Conservation (phyloP, 352 stramenopile genomes). For the Phytophthora citricola region DNA sequence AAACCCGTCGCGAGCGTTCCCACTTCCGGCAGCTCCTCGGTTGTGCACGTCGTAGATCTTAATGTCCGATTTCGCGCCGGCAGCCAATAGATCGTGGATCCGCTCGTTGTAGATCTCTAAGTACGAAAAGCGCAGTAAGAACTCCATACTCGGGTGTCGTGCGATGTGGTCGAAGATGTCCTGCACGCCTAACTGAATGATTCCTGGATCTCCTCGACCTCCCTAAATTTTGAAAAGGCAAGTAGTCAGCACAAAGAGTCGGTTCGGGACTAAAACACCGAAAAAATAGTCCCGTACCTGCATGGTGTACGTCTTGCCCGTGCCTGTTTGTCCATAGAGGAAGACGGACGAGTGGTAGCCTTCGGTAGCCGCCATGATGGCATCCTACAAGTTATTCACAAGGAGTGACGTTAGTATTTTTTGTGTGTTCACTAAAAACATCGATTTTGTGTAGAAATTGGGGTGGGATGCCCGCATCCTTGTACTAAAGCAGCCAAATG, state of each 20-base stretch:
- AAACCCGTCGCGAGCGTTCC: conserved; percentile 29
- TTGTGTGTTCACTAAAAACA: not conserved
- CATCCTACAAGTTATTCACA: conserved; percentile 42
- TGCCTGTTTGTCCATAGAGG: conserved; percentile 93
- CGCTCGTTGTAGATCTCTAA: conserved; percentile 99
- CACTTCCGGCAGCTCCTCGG: conserved; percentile 34
- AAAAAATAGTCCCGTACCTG: conserved; percentile 41
- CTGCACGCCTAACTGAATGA: conserved; percentile 88
- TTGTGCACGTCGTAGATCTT: conserved; percentile 80
- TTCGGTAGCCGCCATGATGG: conserved; percentile 71
- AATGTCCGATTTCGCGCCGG: conserved; percentile 65
- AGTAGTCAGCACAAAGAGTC: conserved; percentile 34
- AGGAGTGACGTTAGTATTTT: conserved; percentile 9
- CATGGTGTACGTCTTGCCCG: conserved; percentile 88
- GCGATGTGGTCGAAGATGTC: conserved; percentile 90
- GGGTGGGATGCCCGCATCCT: conserved; percentile 31
- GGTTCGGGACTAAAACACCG: conserved; percentile 24
- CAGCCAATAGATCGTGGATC: conserved; percentile 95
- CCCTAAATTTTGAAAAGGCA: conserved; percentile 27
- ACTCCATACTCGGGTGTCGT: conserved; percentile 60
- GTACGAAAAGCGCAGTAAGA: conserved; percentile 92
- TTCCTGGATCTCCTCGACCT: conserved; percentile 62
- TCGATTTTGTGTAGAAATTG: conserved; percentile 17
- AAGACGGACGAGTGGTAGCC: conserved; percentile 91
- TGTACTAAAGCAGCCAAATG: conserved; percentile 32